These are phyloP conservation scores for Amaranthus cruentus DNA, from an alignment of 148 eudicot genomes.

Conservation along the genomic window DNA sequence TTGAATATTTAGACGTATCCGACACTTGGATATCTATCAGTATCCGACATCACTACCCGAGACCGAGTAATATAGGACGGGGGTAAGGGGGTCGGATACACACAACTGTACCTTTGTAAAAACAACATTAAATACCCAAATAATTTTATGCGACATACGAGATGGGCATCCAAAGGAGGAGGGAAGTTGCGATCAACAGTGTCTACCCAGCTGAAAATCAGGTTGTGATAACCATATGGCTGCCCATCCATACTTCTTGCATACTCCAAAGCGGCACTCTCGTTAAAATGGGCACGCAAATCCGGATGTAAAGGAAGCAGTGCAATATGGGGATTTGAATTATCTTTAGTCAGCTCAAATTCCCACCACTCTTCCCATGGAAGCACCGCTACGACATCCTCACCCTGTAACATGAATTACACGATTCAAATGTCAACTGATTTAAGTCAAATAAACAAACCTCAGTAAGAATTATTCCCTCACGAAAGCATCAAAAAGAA, in stretches of 20 bases:
- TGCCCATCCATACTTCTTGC: slow-evolving; percentile 79
- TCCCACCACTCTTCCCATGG: slow-evolving; percentile 99
- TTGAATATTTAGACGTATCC: too few species aligned
- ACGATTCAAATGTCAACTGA: not conserved
- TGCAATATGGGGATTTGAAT: slow-evolving; percentile 83
- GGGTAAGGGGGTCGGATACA: too few species aligned
- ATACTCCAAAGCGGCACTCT: slow-evolving; percentile 94
- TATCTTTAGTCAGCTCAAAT: slow-evolving; percentile 69
- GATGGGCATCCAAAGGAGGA: slow-evolving; percentile 79
- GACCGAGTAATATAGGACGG: too few species aligned
- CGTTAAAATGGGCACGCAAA: slow-evolving; percentile 71
- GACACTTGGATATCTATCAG: too few species aligned
- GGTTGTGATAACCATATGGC: slow-evolving; percentile 90
- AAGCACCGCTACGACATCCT: slow-evolving; percentile 76
- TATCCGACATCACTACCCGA: too few species aligned
- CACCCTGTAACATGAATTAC: slow-evolving; percentile 49
- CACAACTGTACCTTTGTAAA: too few species aligned
- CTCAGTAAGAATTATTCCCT: not conserved
- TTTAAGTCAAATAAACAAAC: not conserved
- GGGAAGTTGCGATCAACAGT: slow-evolving; percentile 78
- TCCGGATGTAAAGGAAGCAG: slow-evolving; percentile 90
- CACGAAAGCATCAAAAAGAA: not conserved
- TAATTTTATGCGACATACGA: slow-evolving; percentile 40
- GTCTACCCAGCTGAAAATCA: slow-evolving; percentile 98
- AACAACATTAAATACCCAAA: too few species aligned